Base-by-base conservation (phyloP, 1,139 yeast species). In the Pichiaceae sp. region DNA sequence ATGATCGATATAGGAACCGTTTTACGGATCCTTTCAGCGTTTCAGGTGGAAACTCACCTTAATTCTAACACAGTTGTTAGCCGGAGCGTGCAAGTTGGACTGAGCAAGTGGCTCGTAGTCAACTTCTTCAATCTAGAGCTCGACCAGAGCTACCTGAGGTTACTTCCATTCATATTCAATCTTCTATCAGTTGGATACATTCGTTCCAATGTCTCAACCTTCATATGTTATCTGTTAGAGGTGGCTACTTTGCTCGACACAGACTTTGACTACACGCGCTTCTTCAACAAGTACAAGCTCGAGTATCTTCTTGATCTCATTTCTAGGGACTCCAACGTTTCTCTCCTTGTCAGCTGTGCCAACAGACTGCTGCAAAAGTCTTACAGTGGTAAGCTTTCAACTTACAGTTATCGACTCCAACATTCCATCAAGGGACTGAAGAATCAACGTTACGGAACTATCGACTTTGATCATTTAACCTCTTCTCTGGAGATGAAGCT, bases 101-200 rank as follows among this genome's bases (percentile, higher is more conserved):
- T 48, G 14, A 23, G 46, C 14, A 33, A 36, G 4, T 48, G 48
- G 41, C 32, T 55, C 29, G 39, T 42, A 6, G 33, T 31, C 12
- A 44, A 49, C 28, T n/a, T 23, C n/a, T 28, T 9, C 28, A 47
- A 49, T 26, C 49, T 54, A 27, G 39, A 46, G 21, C 40, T 48
- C 29, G 44, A 42, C 14, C 42, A 40, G 18, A 29, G 38, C 4
- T 49, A 39, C 23, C 34, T 52, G 7, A 37, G 38, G 11, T n/a
- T 53, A 2, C 38, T 51, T 4, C 47, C 54, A 7, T 38, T 47
- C 15, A 11, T 54, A 9, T 53, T 50, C 40, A 45, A 50, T 30
- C 31, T 48, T 29, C 40, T 54, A 4, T 44, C 54, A 15, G 45
- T 53, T 20, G 57, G 56, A 3, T 55, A 53, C 38, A 30, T 49